Evolutionary conservation across 345 rosid species (phyloP), one percentile per base, ranked within the genome.

Genomic region (Boechera divaricarpa): DNA sequence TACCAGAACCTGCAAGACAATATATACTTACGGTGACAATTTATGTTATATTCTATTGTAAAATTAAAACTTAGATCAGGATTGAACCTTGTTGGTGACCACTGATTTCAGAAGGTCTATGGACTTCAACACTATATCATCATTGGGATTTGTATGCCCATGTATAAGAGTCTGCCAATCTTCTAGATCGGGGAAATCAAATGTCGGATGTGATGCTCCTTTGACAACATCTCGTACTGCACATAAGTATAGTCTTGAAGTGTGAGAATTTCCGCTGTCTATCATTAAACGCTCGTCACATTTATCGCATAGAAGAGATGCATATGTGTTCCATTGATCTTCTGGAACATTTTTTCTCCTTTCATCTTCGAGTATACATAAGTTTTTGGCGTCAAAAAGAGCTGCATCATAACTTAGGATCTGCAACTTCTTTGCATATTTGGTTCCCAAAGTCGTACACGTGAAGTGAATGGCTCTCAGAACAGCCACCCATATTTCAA

Each of bases 401-500:
- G 31, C 53, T 38, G 5, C 42, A 51, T n/a, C 5, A 73, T 36
- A 62, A 52, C 0, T 3, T 7, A 28, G 21, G 62, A 62, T n/a
- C 31, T 10, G 5, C 24, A 38, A n/a, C 13, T 52, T 73, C 18
- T 63, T 63, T 63, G 9, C n/a, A 51, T 73, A 63, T 62, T 38
- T 62, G 9, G 8, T 48, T 53, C 1, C 41, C 63, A 62, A 10
- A 62, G 39, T 73, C 54, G 53, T 52, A 63, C 52, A 62, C 5
- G 36, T 63, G 63, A 38, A 63, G 10, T 73, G 44, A 51, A 53
- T 18, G 62, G 18, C 53, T 51, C 31, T 63, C 70, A 73, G 51
- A 73, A 52, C 53, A 39, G 77, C 77, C 62, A 63, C 59, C 54
- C 77, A 73, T 7, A 39, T 62, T 39, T 63, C 62, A 49, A 62